Evolutionary conservation across 2,329 filamentous ascomycete genomes (phyloP).

Genomic region (Xylariales sp.): DNA sequence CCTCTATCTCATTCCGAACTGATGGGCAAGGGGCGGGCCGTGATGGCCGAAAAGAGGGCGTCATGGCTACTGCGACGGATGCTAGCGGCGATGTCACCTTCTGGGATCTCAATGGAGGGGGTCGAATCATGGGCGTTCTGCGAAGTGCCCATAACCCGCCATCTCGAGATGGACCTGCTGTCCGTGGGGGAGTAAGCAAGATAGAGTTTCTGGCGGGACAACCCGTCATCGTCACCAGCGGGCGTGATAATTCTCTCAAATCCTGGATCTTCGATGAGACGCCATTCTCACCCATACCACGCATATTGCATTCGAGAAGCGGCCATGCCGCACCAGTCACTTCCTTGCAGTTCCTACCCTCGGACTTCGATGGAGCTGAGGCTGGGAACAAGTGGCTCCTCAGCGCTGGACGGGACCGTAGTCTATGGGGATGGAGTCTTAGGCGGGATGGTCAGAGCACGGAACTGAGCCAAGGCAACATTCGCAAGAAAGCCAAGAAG

Average conservation of each 20-base stretch:
- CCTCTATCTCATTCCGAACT: conserved; percentile 83
- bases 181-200: conserved; percentile 76
- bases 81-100: conserved; percentile 85
- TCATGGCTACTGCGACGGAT: conserved; percentile 86
- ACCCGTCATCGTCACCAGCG: conserved; percentile 84
- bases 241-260: conserved; percentile 87
- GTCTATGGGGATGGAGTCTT: conserved; percentile 94
- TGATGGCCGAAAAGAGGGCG: conserved; percentile 78
- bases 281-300: conserved; percentile 81
- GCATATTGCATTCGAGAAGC: conserved; percentile 78
- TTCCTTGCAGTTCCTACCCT: conserved; percentile 77
- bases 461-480: conserved; percentile 86
- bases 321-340: conserved; percentile 87
- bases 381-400: conserved; percentile 89
- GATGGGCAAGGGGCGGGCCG: conserved; percentile 85
- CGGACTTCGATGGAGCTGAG: conserved; percentile 85
- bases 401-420: conserved; percentile 83
- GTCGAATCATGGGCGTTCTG: conserved; percentile 79
- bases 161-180: conserved; percentile 44
- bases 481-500: conserved; percentile 88
- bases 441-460: conserved; percentile 90
- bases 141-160: conserved; percentile 84
- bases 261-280: conserved; percentile 96
- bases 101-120: conserved; percentile 91
- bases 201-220: conserved; percentile 88